Base-by-base conservation (phyloP, 805 yeast species). In the Zygotorulaspora danielsina region DNA sequence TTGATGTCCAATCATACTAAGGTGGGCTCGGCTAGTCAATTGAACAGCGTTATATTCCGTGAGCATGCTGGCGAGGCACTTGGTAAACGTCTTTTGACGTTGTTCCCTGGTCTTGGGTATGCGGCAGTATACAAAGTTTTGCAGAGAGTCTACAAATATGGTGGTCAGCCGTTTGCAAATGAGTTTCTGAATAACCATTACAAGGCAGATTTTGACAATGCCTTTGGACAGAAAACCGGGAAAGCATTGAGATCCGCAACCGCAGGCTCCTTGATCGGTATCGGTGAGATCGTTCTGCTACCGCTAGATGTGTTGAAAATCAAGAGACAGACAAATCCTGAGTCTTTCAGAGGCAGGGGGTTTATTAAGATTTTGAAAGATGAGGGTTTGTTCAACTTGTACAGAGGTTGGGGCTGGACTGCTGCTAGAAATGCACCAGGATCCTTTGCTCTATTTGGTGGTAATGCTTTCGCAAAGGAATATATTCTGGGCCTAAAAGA, bases 381-480 rank as follows among this genome's bases (percentile, higher is more conserved):
- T 61, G 98, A 93, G 69, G 97, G 98, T 13, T 36, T 59, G 8
- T 74, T 87, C 44, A 87, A 93, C 17, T 73, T 93, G 53, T 93
- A 93, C 71, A 76, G 96, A 63, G 99, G 99, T 51, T 89, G 97
- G 95, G 97, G 97, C 43, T 93, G 99, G 99, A 93, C 99, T 44
- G 95, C 95, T 53, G 99, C 99, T 31, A 83, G 99, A 77, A 93
- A 93, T 64, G 97, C 97, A 2, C 99, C 99, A 26, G 99, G 99
- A 44, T 87, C 96, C 2, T 93, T 93, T 61, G 96, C 97, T 12
- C 72, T 93, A 42, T 93, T 93, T 54, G 99, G 99, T 53, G 99
- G 97, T 69, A 88, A 90, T 61, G 96, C 99, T 11, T 93, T 93
- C 63, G 97, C 98, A 46, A 93, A 93, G 70, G 99, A 93, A 69